phyloP scores from a whole-genome alignment of 495 filamentous ascomycete genomes.

The Aspergillus steynii region DNA sequence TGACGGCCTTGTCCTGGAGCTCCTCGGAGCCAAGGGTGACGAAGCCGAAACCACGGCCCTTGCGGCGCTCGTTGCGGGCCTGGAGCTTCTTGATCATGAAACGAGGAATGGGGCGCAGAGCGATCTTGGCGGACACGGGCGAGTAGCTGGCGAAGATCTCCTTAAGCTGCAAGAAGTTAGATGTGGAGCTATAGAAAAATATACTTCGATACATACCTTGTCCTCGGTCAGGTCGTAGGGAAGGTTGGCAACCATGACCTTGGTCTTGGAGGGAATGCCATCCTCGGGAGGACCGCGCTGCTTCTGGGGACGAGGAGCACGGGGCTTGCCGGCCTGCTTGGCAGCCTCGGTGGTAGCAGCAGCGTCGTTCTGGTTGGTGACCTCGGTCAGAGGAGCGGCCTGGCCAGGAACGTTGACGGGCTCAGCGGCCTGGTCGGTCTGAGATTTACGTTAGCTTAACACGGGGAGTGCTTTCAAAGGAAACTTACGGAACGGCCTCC shows the following conservation, averaged over 20 bases:
- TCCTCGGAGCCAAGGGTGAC: constrained; percentile 95
- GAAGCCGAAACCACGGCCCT: constrained; percentile 98
- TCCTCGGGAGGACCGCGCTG: constrained; percentile 96
- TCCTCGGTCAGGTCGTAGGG: constrained; percentile 98
- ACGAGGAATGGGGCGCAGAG: constrained; percentile 94
- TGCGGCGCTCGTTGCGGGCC: constrained; percentile 94
- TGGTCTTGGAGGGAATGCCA: constrained; percentile 97
- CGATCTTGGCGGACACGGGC: constrained; percentile 94
- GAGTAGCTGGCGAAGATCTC: constrained; percentile 90
- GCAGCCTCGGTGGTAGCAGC: constrained; percentile 58
- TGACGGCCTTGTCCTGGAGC: constrained; percentile 91
- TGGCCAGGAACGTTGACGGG: constrained; percentile 23
- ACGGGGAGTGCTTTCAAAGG: constrained; percentile 3
- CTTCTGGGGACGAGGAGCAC: constrained; percentile 51
- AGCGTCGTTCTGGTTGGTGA: constrained; percentile 55
- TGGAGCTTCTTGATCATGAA: constrained; percentile 99
- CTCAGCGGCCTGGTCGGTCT: constrained; percentile 23
- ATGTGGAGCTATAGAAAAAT: background rate
- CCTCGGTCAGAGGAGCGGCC: constrained; percentile 41
- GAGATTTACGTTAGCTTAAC: constrained; percentile 13
- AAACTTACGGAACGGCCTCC: constrained; percentile 66
- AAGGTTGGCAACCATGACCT: constrained; percentile 99
- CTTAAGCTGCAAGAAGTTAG: constrained; percentile 74
- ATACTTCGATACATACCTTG: constrained; percentile 60
- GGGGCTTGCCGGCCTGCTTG: constrained; percentile 56